phyloP scores from a whole-genome alignment of 306 rosid species.

The Malus orientalis region DNA sequence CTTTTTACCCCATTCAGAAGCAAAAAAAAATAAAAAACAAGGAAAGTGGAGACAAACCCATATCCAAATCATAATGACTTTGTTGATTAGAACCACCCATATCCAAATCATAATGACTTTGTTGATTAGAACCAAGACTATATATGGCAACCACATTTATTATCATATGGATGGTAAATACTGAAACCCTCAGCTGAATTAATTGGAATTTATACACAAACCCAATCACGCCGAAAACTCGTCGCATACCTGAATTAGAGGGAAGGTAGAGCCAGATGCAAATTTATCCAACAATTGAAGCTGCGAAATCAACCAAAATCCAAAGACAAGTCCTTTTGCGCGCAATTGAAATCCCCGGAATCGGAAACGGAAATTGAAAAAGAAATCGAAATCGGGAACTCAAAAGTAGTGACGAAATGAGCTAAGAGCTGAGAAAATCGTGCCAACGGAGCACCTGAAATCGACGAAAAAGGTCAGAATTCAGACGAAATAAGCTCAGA shows the following conservation, averaged over 20 bases:
- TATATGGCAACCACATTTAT: conserved; percentile 15
- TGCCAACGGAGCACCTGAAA: conserved; percentile 32
- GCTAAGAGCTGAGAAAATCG: conserved; percentile 28
- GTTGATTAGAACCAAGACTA: background rate
- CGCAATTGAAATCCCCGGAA: conserved; percentile 4
- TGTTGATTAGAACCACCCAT: background rate
- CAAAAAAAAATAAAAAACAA: background rate
- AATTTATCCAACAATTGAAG: conserved; percentile 18
- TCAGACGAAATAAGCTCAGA: background rate
- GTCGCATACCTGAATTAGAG: conserved; percentile 32
- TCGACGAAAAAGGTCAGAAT: background rate
- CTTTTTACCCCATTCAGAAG: conserved; percentile 21
- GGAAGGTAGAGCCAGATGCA: conserved; percentile 9
- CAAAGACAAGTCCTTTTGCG: conserved; percentile 9
- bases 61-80: conserved; percentile 16
- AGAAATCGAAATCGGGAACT: conserved; percentile 16
- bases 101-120: conserved; percentile 15
- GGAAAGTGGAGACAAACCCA: conserved; percentile 2
- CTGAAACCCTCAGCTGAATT: conserved; percentile 4
- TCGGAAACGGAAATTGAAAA: background rate
- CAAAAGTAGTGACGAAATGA: conserved; percentile 20
- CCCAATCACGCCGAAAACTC: conserved; percentile 1
- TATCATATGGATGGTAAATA: conserved; percentile 15
- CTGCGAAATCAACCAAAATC: conserved; percentile 18
- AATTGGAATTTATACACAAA: conserved; percentile 8